These are phyloP conservation scores for Botrytis galanthina DNA, from an alignment of 2,329 filamentous ascomycete species.

Conservation along the genomic window DNA sequence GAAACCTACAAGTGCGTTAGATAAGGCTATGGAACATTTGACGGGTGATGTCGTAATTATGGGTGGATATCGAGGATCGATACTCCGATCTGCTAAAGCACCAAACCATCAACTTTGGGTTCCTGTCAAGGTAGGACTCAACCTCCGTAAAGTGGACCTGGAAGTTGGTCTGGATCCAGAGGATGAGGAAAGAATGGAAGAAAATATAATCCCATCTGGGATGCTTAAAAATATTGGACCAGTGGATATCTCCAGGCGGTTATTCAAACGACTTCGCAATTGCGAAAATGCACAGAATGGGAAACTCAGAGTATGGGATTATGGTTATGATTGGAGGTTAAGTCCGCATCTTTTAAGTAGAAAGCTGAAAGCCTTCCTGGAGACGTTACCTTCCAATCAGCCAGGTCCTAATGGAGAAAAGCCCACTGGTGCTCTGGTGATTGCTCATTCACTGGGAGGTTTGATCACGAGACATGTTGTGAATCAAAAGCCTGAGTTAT, in stretches of 20 bases:
- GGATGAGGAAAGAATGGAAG: conserved; percentile 79
- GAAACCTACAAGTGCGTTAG: conserved; percentile 38
- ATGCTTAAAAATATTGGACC: conserved; percentile 92
- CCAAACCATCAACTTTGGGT: conserved; percentile 90
- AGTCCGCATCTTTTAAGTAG: conserved; percentile 74
- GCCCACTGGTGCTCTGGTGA: conserved; percentile 70
- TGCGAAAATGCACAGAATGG: conserved; percentile 71
- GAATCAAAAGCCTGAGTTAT: conserved; percentile 80
- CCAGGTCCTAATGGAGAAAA: conserved; percentile 43
- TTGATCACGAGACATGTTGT: conserved; percentile 85
- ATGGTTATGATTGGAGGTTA: conserved; percentile 92
- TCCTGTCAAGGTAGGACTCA: conserved; percentile 87
- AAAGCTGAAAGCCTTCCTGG: conserved; percentile 70
- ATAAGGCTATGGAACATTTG: conserved; percentile 61
- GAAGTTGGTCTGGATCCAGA: conserved; percentile 79
- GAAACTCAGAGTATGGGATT: conserved; percentile 78
- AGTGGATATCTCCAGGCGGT: conserved; percentile 79
- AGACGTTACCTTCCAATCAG: conserved; percentile 71
- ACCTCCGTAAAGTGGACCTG: conserved; percentile 86
- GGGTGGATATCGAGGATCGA: conserved; percentile 85
- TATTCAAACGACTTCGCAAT: conserved; percentile 74
- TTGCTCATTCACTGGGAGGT: conserved; percentile 85
- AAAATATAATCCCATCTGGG: conserved; percentile 79
- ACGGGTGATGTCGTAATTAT: conserved; percentile 85
- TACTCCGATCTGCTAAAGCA: conserved; percentile 79